Base-by-base conservation (phyloP, 1,139 yeast genomes). In the Saccharomyces hybrid region DNA sequence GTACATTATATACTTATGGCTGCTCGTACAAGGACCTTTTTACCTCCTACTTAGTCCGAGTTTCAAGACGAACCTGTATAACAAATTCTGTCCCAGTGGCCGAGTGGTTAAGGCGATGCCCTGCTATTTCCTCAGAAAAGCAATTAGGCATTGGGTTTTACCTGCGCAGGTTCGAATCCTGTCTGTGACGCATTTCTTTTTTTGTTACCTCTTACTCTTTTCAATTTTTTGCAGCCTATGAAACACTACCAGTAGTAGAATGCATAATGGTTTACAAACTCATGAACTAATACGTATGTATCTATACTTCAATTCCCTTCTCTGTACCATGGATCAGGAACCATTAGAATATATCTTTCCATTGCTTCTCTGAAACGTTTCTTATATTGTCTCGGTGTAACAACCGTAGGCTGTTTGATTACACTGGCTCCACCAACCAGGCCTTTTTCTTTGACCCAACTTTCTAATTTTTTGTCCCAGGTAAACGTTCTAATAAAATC, bases 401-500 rank as follows among this genome's bases (percentile, higher is more conserved):
- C 91, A 50, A 95, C 96, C 0, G 99, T 95, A 0, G 99, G 99
- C 61, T 89, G 97, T 64, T 88, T 90, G 1, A 91, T 90, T 53
- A 89, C 88, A 52, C 88, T 88, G 5, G 88, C 88, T 4, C 89
- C 89, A 3, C 89, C 89, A 51, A 90, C 96, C 48, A 95, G 74
- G 13, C 96, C 95, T 61, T 85, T 80, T 57, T 96, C 99, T 68
- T 95, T 95, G 47, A 95, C 99, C 99, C 99, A 95, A 69, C 96
- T 90, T 69, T 95, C 99, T 26, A 95, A 82, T 71, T 91, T 93
- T 70, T 95, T 95, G 67, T 95, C 99, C 99, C 99, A 95, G 0
- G 99, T 95, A 64, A 91, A 95, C 0, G 99, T 90, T 54, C 99
- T 75, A 53, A 95, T 83, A 77, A 96, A 95, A 70, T 95, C 98